Evolutionary conservation across 73 alveolate genomes (phyloP).

Genomic region (Paramecium primaurelia): DNA sequence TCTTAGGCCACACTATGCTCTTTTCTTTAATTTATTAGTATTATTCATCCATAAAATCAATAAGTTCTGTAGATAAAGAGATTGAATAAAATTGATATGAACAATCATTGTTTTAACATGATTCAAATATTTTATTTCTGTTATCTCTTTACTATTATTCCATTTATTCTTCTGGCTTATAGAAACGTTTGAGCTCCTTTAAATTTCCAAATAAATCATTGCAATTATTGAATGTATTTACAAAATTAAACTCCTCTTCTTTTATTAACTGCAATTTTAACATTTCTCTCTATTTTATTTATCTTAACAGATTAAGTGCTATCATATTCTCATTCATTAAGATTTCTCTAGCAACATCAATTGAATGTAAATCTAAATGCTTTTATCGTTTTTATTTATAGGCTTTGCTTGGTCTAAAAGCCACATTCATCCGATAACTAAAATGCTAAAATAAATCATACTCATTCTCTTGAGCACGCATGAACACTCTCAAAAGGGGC

Average conservation of each 20-base stretch:
- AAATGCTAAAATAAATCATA: neutral
- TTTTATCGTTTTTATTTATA: constrained; percentile 4
- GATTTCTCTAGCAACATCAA: neutral
- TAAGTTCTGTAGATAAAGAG: neutral
- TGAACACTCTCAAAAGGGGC: constrained; percentile 33
- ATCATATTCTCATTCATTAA: neutral
- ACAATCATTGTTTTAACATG: neutral
- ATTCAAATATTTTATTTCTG: constrained; percentile 30
- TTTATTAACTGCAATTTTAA: neutral
- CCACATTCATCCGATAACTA: constrained; percentile 19
- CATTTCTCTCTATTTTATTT: neutral
- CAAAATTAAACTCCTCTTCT: neutral
- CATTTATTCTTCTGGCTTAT: neutral
- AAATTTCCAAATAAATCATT: neutral
- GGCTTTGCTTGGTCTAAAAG: constrained; percentile 27
- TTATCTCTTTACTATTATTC: neutral
- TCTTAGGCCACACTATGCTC: neutral
- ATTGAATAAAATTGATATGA: neutral
- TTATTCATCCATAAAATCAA: constrained; percentile 36
- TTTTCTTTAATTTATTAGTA: neutral
- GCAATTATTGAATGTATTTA: neutral
- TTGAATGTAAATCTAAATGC: neutral
- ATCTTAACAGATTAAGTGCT: neutral
- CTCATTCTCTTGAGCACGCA: constrained; percentile 46
- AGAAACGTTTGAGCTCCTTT: neutral